phyloP scores from a whole-genome alignment of 108 stramenopile species.

The Nitzschia putrida region DNA sequence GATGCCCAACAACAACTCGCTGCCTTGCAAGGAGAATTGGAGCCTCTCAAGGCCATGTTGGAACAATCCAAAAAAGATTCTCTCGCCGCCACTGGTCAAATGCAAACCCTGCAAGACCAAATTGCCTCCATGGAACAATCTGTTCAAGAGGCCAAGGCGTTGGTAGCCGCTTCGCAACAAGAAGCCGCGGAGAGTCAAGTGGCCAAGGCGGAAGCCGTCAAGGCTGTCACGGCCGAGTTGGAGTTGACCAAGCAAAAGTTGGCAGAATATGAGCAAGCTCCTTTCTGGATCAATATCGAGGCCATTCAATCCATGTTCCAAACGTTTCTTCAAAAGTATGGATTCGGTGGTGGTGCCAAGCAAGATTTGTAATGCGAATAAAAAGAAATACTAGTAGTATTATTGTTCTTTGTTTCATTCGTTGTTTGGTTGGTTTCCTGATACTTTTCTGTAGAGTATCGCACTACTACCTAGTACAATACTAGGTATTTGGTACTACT shows the following conservation, averaged over 20 bases:
- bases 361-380: slow-evolving; percentile 13
- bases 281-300: slow-evolving; percentile 10
- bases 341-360: slow-evolving; percentile 6
- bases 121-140: slow-evolving; percentile 5
- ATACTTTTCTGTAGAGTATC: too few relatives aligned
- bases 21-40: slow-evolving; percentile 1
- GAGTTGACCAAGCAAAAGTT: not conserved
- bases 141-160: slow-evolving; percentile 12
- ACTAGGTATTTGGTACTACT: too few relatives aligned
- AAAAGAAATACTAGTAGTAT: too few relatives aligned
- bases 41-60: slow-evolving; percentile 2
- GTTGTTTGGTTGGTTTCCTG: too few relatives aligned
- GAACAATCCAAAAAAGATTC: slow-evolving; percentile 17
- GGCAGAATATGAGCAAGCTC: slow-evolving; percentile 6
- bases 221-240: not conserved
- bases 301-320: slow-evolving; percentile 4
- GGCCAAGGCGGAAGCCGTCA: not conserved
- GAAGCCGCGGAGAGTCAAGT: slow-evolving; percentile 4
- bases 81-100: slow-evolving; percentile 5
- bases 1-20: slow-evolving; percentile 6
- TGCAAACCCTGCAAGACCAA: not conserved
- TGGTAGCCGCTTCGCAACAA: not conserved
- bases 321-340: slow-evolving; percentile 13
- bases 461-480: too few relatives aligned
- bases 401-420: not conserved